Evolutionary conservation across 148 eudicot species (phyloP), one percentile per base, ranked within the genome.

Genomic region (Heliosperma pusillum): DNA sequence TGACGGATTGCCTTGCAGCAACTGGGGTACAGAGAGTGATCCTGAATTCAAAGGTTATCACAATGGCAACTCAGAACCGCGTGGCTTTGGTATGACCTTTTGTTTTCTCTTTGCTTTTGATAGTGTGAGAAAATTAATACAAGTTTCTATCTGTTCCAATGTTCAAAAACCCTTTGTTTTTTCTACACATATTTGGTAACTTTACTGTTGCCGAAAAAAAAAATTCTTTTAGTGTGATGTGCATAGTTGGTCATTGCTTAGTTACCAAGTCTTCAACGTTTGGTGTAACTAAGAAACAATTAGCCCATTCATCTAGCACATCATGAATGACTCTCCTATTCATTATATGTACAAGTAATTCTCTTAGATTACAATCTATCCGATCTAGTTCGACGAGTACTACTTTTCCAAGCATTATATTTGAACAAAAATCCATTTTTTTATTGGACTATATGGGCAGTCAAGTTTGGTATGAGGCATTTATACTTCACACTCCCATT

Each of bases 21-120:
- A 91, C 69, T 94, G 98, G 98, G 98, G 98, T 71, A 91, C 97
- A 33, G 98, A 94, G 81, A 88, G 74, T 70, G 96, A 94, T 88
- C 87, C 89, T 76, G 88, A 93, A 62, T 91, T 91, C 83, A 85
- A 88, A 81, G 93, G 90, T 47, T 87, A 93, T 82, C 98, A 93
- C 77, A 91, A 85, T 79, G 97, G 98, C 76, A 93, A 93, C 84
- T 83, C 93, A 10, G 97, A 91, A 7, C 98, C 98, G 68, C 89
- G 89, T 74, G 97, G 98, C 76, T 93, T 88, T 75, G 98, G 98
- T 93, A 85, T 61, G 85, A 72, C 64, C 12, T 47, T 47, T 56
- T 19, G 74, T 69, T 70, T 19, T 19, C 45, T 40, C 65, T 52
- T 55, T 67, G 60, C 21, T 64, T 64, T 40, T 61, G 66, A 44